Base-by-base conservation (phyloP, 2,329 filamentous ascomycete genomes). In the Paraphoma sp. region DNA sequence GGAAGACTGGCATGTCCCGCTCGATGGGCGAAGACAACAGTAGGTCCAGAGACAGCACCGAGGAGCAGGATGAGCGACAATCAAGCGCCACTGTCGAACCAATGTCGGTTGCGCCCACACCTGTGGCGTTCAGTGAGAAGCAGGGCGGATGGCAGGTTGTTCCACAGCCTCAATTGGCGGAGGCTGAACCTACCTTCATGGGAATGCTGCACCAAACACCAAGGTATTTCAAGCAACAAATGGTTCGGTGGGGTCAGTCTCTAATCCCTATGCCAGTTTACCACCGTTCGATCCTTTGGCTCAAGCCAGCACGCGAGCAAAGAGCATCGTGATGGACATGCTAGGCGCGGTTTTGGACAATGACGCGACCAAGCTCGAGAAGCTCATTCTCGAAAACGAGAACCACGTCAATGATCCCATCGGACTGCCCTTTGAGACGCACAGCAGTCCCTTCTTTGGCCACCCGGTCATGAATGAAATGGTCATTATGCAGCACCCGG, bases 331-430 rank as follows among this genome's bases (percentile, higher is more conserved):
- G 9, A 68, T 73, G 50, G 60, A 67, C 14, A 72, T 76, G 68
- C 63, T 75, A 1, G 56, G 52, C 14, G 62, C 64, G n/a, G 50
- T 73, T 4, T 48, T 75, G 5, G 64, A 71, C 0, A 62, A 56
- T 11, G 62, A 75, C 28, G 50, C 63, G 0, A 48, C 65, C 17
- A 65, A 62, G 44, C 65, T 75, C 2, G 72, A 75, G 44, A 51
- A 56, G 7, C 54, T 74, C 1, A 44, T 74, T n/a, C 28, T 69
- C 33, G 55, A 63, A 6, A 59, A 73, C 40, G 54, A 61, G 7
- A 57, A 65, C 30, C 61, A 66, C 28, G 46, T 74, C n/a, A 75
- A 76, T 10, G 56, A 70, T 14, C 67, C 70, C 0, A 60, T 76
- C 3, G 74, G 73, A 1, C 23, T 71, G 31, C 70, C 67, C 7